Conservation (phyloP, 257 asterid genomes). For the Leptodermis oblonga region DNA sequence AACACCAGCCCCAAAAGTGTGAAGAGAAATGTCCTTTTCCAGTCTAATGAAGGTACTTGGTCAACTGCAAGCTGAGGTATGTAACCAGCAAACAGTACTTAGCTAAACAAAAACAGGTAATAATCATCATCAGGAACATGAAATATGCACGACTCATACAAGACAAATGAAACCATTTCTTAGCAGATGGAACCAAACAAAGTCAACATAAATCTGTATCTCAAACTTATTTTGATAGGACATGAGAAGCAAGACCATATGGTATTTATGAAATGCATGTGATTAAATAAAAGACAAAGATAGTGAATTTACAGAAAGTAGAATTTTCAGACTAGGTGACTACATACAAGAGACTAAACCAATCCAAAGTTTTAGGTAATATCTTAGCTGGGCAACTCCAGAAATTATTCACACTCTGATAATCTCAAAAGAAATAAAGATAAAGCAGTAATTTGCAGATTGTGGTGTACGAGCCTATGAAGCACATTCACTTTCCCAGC, state of each 20-base stretch:
- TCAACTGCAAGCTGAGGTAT: constrained; percentile 60
- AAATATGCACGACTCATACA: not conserved
- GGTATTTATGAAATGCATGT: not conserved
- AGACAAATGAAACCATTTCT: not conserved
- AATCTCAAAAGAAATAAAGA: not conserved
- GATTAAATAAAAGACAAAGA: not conserved
- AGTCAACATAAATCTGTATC: not conserved
- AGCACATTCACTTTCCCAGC: not conserved
- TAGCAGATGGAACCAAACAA: not conserved
- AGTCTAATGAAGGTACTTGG: constrained; percentile 56
- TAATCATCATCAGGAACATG: not conserved
- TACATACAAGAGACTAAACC: not conserved
- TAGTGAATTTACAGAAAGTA: not conserved
- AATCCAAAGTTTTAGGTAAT: not conserved
- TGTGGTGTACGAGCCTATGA: not conserved
- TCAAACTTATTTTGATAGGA: not conserved
- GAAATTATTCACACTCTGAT: not conserved
- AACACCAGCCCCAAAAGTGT: constrained; percentile 77
- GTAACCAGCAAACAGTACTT: constrained; percentile 11
- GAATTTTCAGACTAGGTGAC: not conserved
- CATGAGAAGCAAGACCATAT: not conserved
- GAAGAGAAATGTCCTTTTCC: constrained; percentile 71
- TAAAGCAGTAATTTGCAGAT: not conserved
- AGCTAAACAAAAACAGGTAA: not conserved
- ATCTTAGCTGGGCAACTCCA: not conserved